Base-by-base conservation (phyloP, 441 rosid genomes). In the Metrosideros polymorpha region DNA sequence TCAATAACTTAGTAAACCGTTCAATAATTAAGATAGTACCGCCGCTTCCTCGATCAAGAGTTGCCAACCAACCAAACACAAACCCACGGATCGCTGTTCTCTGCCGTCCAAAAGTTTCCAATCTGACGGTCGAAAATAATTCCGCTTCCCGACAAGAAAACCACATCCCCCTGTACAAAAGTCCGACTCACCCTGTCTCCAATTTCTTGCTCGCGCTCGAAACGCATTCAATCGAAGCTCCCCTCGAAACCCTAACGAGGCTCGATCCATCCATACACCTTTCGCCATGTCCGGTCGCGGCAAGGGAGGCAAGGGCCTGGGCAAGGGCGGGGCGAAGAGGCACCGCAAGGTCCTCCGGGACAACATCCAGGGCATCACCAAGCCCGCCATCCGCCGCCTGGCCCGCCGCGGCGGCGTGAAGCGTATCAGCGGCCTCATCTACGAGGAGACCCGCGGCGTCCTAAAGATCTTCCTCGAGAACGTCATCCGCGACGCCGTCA, bases 301-400 rank as follows among this genome's bases (percentile, higher is more conserved):
- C 49, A 88, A 88, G 79, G 87, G 89, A 63, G 89, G 87, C 52
- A 88, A 88, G 83, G 89, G 89, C 4, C 61, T 88, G 84, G 89
- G 89, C 8, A 88, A 88, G 87, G 89, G 89, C 49, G 89, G 89
- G 24, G 87, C 89, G 25, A 88, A 88, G 87, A 71, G 89, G 85
- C 89, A 88, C 76, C 77, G 89, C 55, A 88, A 88, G 84, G 89
- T 88, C 6, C 82, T 88, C 51, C 85, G 87, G 7, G 89, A 88
- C 61, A 88, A 88, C 86, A 88, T 88, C 45, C 89, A 88, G 87
- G 89, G 87, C 30, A 88, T 86, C 85, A 86, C 90, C 30, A 88
- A 88, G 90, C 88, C 88, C 14, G 90, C 90, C 3, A 88, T 84
- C 55, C 90, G 90, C 9, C 85, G 90, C 18, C 82, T 88, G 83